phyloP scores from a whole-genome alignment of 2,329 filamentous ascomycete species.

The Neopestalotiopsis rosae region DNA sequence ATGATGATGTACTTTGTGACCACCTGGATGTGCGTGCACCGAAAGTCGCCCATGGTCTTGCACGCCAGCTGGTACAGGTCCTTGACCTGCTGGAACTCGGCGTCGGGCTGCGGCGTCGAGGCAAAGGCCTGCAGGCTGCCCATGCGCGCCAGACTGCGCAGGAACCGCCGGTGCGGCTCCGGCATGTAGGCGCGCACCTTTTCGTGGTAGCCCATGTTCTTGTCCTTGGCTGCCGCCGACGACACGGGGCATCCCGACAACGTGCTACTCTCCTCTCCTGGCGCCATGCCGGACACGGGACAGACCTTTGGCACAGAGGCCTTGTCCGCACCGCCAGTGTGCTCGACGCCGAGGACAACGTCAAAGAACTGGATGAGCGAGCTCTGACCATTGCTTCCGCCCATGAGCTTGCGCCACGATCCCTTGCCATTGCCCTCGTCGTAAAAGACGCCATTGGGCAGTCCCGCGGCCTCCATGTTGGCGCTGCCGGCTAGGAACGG shows the following conservation, averaged over 20 bases:
- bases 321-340: constrained; percentile 52
- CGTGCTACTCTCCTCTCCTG: neutral
- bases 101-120: constrained; percentile 55
- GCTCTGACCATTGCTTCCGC: constrained; percentile 92
- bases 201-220: constrained; percentile 50
- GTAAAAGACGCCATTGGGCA: constrained; percentile 85
- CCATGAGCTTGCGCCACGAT: constrained; percentile 78
- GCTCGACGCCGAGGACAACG: constrained; percentile 82
- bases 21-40: constrained; percentile 88
- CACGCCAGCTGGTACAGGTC: constrained; percentile 73
- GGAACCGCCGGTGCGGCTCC: constrained; percentile 78
- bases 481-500: constrained; percentile 91
- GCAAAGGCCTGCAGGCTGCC: constrained; percentile 78
- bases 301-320: constrained; percentile 26
- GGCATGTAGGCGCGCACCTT: constrained; percentile 93
- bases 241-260: constrained; percentile 18
- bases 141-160: constrained; percentile 71
- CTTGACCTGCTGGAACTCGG: constrained; percentile 50
- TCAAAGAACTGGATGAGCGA: constrained; percentile 95
- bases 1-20: constrained; percentile 90
- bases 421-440: constrained; percentile 72
- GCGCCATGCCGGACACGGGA: constrained; percentile 6
- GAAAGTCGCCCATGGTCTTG: constrained; percentile 74
- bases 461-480: constrained; percentile 85
- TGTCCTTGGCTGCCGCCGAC: constrained; percentile 20